Base-by-base conservation (phyloP, 129 eudicot species). In the Flaveria robusta region DNA sequence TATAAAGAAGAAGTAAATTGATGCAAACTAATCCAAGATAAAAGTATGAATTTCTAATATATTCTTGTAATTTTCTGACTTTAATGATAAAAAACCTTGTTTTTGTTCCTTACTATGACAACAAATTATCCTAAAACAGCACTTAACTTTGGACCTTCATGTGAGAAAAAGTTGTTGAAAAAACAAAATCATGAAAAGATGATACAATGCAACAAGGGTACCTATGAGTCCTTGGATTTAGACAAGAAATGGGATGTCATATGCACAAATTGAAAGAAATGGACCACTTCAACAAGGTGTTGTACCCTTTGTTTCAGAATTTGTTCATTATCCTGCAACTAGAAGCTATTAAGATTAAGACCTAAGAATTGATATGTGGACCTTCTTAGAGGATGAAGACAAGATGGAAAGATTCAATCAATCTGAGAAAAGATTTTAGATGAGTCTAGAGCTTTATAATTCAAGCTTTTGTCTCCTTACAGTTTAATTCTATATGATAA, bases 361-460 rank as follows among this genome's bases (percentile, higher is more conserved):
- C 74, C 58, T 50, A 50, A 79, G 74, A 66, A 80, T 74, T 72
- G 74, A 80, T 56, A 45, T 42, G 79, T 80, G 83, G 83, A 66
- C 83, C 83, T 66, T 73, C 15, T 42, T 42, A 66, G 74, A 72
- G 70, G 74, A 80, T 26, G 75, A 80, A 73, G 83, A 80, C 83
- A 80, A 80, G 62, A 73, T 66, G 43, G 69, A 73, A 54, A 80
- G 74, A 73, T 73, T 73, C 70, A 80, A 80, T 52, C 49, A 80
- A 80, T 80, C 83, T 66, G 51, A 80, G 29, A 54, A 73, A 45
- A 80, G 79, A 80, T 80, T 65, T 74, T 43, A 73, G 79, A 80
- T 54, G 60, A n/a, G 70, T 80, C 83, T 80, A 80, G 79, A 80
- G 65, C 71, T 54, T 77, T 68, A 41, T 56, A 41, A 51, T 68